These are phyloP conservation scores for Gymnopus androsaceus DNA, from an alignment of 1,284 basidiomycete genomes.

Conservation along the genomic window DNA sequence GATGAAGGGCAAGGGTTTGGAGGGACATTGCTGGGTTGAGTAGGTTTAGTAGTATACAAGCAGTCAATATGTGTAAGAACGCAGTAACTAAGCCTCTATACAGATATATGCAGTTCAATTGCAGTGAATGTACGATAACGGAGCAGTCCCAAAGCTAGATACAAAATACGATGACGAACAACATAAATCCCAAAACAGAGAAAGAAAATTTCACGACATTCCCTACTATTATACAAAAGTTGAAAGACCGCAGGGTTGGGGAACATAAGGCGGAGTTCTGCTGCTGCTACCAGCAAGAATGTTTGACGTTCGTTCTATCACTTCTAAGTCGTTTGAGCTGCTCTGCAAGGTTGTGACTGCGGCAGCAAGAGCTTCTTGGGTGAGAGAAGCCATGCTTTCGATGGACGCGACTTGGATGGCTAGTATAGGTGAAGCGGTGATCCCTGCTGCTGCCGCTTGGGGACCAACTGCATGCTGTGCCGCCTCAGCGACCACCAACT, in stretches of 20 bases:
- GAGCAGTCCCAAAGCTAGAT: constrained; percentile 27
- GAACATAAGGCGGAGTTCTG: not conserved
- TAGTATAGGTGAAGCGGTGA: constrained; percentile 10
- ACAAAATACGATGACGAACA: constrained; percentile 22
- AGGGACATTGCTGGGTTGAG: constrained; percentile 67
- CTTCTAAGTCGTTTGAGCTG: constrained; percentile 15
- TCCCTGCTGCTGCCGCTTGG: constrained; percentile 12
- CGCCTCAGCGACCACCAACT: constrained; percentile 77
- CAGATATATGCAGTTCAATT: constrained; percentile 10
- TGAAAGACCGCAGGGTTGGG: not conserved
- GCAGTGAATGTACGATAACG: constrained; percentile 18
- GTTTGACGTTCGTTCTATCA: constrained; percentile 14
- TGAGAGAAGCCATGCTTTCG: constrained; percentile 17
- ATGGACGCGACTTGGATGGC: constrained; percentile 22
- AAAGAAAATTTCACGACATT: constrained; percentile 1
- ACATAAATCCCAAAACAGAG: constrained; percentile 17
- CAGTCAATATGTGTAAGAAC: constrained; percentile 2
- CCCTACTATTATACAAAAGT: constrained; percentile 18
- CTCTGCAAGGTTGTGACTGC: constrained; percentile 18
- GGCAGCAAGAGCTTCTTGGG: constrained; percentile 18
- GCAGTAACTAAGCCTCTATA: not conserved
- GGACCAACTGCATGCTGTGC: constrained; percentile 49
- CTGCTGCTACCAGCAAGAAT: constrained; percentile 11
- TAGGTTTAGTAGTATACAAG: constrained; percentile 24
- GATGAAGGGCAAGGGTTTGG: constrained; percentile 72